Evolutionary conservation across 2,329 filamentous ascomycete species (phyloP).

Genomic region (Pseudogymnoascus sp.): DNA sequence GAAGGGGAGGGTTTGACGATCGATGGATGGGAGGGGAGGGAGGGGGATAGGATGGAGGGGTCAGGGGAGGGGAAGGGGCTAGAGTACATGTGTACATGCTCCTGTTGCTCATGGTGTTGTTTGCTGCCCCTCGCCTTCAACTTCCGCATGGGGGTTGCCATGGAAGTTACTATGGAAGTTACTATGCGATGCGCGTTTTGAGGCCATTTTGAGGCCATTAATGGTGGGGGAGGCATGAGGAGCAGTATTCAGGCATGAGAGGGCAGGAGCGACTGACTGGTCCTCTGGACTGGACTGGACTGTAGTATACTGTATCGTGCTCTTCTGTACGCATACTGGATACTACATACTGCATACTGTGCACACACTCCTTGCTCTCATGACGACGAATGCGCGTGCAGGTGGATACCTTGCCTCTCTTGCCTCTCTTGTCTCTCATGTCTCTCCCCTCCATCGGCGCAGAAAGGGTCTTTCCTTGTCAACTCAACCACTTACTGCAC

Average conservation of each 20-base stretch:
- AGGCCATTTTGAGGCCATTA: background rate
- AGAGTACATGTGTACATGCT: too few relatives aligned
- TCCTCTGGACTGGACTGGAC: too few relatives aligned
- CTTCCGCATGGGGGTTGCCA: background rate
- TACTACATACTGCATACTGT: background rate
- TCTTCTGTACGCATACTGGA: background rate
- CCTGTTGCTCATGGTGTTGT: background rate
- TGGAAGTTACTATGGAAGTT: too few relatives aligned
- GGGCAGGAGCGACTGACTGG: background rate
- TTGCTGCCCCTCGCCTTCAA: background rate
- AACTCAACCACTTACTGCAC: background rate
- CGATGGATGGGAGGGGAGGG: background rate
- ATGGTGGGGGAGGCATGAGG: too few relatives aligned
- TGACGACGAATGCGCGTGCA: background rate
- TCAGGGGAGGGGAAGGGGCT: too few relatives aligned
- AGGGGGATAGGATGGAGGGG: too few relatives aligned
- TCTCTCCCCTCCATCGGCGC: background rate
- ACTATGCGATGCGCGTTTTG: background rate
- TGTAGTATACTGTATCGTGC: too few relatives aligned
- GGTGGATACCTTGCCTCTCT: background rate
- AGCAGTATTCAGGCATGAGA: background rate
- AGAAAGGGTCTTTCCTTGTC: background rate
- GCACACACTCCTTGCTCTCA: background rate
- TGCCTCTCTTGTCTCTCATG: background rate
- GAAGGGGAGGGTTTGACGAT: background rate